A percentile compares a stretch with the other conserved stretches of the same genome.
phyloP scores from a whole-genome alignment of 768 basidiomycete species.

The Erythrobasidium yunnanense region DNA sequence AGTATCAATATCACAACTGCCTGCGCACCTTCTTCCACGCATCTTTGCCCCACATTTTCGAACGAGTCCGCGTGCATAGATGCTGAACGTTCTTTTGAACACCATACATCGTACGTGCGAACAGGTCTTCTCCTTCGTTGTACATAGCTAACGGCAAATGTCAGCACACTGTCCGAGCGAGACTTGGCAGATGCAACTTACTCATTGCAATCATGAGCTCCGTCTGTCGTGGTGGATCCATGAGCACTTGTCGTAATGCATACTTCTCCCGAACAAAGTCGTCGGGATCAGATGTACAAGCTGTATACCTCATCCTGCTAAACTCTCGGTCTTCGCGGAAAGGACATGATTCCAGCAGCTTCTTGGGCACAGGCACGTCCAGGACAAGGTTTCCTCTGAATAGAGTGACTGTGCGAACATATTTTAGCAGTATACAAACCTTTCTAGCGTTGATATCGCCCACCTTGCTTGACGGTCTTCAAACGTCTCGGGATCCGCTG shows the following conservation, averaged over 20 bases:
- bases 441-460: slow-evolving; percentile 47
- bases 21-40: slow-evolving; percentile 79
- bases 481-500: slow-evolving; percentile 77
- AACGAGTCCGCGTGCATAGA: slow-evolving; percentile 69
- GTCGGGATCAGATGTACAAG: slow-evolving; percentile 92
- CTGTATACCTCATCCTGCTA: slow-evolving; percentile 90
- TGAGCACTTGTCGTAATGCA: slow-evolving; percentile 77
- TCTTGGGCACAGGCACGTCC: slow-evolving; percentile 80
- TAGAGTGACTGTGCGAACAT: slow-evolving; percentile 44
- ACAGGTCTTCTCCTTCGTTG: slow-evolving; percentile 24
- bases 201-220: slow-evolving; percentile 93
- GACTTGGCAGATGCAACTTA: slow-evolving; percentile 77
- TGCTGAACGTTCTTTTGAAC: slow-evolving; percentile 89
- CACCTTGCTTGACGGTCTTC: slow-evolving; percentile 88
- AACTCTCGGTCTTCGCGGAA: slow-evolving; percentile 73
- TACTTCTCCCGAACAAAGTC: slow-evolving; percentile 72
- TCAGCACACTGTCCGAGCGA: slow-evolving; percentile 41
- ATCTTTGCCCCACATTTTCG: slow-evolving; percentile 92
- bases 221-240: slow-evolving; percentile 78
- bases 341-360: slow-evolving; percentile 71
- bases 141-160: neutral
- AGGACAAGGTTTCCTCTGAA: slow-evolving; percentile 85
- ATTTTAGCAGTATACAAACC: neutral
- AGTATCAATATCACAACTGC: neutral
- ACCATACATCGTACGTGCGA: slow-evolving; percentile 76